phyloP scores from a whole-genome alignment of 2,329 filamentous ascomycete genomes.

The Fusarium armeniacum region DNA sequence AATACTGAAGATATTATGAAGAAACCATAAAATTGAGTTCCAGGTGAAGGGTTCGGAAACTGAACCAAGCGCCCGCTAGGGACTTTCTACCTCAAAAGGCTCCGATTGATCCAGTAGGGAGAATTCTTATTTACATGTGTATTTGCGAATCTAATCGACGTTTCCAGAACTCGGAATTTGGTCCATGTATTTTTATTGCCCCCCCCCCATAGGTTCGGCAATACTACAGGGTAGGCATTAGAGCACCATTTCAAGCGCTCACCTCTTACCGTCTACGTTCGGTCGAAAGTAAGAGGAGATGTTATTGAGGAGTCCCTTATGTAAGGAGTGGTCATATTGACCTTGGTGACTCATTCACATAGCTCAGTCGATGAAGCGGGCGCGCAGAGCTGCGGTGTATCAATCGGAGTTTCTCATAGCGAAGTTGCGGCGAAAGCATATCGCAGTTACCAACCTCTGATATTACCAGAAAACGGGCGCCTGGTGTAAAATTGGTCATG shows the following conservation, averaged over 20 bases:
- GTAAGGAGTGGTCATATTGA: neutral
- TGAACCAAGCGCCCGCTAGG: neutral
- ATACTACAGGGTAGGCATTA: neutral
- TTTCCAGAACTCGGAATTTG: neutral
- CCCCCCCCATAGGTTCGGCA: neutral
- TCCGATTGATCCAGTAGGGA: neutral
- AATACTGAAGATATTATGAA: neutral
- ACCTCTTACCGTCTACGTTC: too few relatives aligned
- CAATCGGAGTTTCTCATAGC: neutral
- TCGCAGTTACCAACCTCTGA: too few relatives aligned
- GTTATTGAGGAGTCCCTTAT: neutral
- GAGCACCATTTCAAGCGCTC: neutral
- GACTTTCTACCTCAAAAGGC: neutral
- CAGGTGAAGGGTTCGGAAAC: neutral
- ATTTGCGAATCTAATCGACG: neutral
- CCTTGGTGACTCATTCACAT: neutral
- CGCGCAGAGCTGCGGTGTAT: too few relatives aligned
- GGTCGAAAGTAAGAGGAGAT: too few relatives aligned
- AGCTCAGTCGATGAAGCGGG: neutral
- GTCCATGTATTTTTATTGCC: neutral
- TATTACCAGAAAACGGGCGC: too few relatives aligned
- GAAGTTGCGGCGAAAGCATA: neutral
- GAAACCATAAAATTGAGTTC: neutral
- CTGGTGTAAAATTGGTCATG: neutral
- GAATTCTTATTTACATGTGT: too few relatives aligned